Base-by-base conservation (phyloP, 1,284 basidiomycete species). In the Microbotryum lychnidis-dioicae region DNA sequence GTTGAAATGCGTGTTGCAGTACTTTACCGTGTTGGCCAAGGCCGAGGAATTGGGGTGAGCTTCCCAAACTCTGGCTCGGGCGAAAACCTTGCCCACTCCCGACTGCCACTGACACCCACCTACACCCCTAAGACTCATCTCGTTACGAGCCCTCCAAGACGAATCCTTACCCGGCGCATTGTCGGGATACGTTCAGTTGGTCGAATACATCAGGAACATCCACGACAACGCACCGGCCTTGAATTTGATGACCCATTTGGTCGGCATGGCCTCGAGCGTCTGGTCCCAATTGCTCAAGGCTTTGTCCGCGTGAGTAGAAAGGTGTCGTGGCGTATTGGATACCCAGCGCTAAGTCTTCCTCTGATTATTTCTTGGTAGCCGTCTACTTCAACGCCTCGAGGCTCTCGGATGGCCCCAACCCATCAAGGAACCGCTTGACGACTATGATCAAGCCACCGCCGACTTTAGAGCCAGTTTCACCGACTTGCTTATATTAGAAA, bases 351-450 rank as follows among this genome's bases (percentile, higher is more conserved):
- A 27, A 58, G 49, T 0, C 10, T 12, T 10, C 16, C 37, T 42
- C 37, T 16, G 37, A 42, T 16, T 25, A 25, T 3, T 1, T 1
- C 3, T 5, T 4, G 6, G 10, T 49, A 65, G 66, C 1, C 63
- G 63, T 6, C 77, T 94, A 10, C 75, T 86, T 20, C 73, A 77
- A 48, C 81, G 83, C 4, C 80, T 87, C 2, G 89, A 91, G 73
- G 80, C 79, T 45, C 75, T 96, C 42, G 81, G 83, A 29, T 96
- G 91, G 91, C 92, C 92, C 16, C 82, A 82, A 70, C 77, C 80
- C 12, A 81, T 90, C 2, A 56, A 55, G 7, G 60, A 60, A 27
- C 57, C 61, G 18, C 58, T 67, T 31, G 63, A 67, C 54, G 58
- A 59, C 20, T 64, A 61, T 52, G 81, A 88, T 68, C 89, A 87